Evolutionary conservation across 768 basidiomycete species (phyloP), one percentile per base, ranked within the genome.

Genomic region (Tulasnella sp.): DNA sequence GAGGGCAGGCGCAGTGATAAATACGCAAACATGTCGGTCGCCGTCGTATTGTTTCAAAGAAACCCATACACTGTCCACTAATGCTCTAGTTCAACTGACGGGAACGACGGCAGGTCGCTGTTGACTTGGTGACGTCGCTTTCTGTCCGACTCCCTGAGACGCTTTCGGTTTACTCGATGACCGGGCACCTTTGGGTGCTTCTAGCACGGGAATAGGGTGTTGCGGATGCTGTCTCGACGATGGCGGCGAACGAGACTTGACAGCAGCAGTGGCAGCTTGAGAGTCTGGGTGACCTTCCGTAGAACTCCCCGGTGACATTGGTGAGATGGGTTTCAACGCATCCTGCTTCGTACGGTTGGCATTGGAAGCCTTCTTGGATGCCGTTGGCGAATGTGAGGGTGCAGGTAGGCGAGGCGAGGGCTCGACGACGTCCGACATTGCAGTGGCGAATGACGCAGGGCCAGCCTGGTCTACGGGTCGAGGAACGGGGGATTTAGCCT

Each of bases 321-420:
- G 54, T 8, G 54, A 56, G 11, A 56, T 35, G 29, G 54, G 54
- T 23, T 56, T 56, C 21, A 56, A 27, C 41, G 54, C 54, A 31
- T 56, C 54, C 21, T 56, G 32, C 39, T 56, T 37, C 12, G 23
- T 43, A 45, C 15, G 11, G 15, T 39, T 31, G 11, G 40, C 25
- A 8, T 25, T 25, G 17, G 54, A 56, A n/a, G 42, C 46, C 25
- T 39, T 43, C 36, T 56, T 56, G 41, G 54, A 43, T 7, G 54
- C 27, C 8, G 54, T 43, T 46, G 25, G 40, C 14, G 39, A 32
- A 35, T 17, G 6, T 12, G 14, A 21, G 41, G 34, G 21, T 4
- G 29, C 39, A 27, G 19, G 50, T 4, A 12, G 43, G 27, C 21
- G 41, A 12, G 54, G 11, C 3, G 51, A 39, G n/a, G 37, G 9